Conservation (phyloP, 257 asterid species). For the Solanum stenotomum region DNA sequence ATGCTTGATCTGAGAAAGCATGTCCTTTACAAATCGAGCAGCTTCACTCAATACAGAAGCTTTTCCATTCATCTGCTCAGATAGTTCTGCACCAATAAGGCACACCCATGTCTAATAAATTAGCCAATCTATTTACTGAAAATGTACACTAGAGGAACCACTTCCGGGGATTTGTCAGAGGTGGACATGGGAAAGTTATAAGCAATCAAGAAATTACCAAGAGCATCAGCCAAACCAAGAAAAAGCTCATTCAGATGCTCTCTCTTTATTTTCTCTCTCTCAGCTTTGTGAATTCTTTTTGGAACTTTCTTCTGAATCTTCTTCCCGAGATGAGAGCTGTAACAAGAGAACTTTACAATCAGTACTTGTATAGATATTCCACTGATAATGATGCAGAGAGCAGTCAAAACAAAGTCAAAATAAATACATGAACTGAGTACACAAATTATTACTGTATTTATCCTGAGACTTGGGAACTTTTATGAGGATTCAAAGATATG, state of each 20-base stretch:
- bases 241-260: slow-evolving; percentile 48
- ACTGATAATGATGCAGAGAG: not conserved
- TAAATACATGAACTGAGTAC: not conserved
- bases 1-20: slow-evolving; percentile 26
- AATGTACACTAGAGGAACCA: not conserved
- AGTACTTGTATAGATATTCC: not conserved
- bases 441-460: not conserved
- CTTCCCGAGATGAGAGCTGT: slow-evolving; percentile 29
- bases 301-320: slow-evolving; percentile 38
- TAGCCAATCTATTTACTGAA: not conserved
- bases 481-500: not conserved
- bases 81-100: slow-evolving; percentile 27
- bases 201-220: slow-evolving; percentile 28
- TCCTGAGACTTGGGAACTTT: not conserved
- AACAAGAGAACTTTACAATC: not conserved
- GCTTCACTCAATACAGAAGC: slow-evolving; percentile 45
- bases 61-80: slow-evolving; percentile 42
- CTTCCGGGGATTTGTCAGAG: not conserved
- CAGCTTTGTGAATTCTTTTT: slow-evolving; percentile 52
- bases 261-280: slow-evolving; percentile 69
- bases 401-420: not conserved
- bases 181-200: not conserved
- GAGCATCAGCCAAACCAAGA: slow-evolving; percentile 48
- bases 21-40: slow-evolving; percentile 37
- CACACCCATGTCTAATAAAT: not conserved